These are phyloP conservation scores for Melanomma pulvis-pyrius DNA, from an alignment of 495 filamentous ascomycete species.

Conservation along the genomic window DNA sequence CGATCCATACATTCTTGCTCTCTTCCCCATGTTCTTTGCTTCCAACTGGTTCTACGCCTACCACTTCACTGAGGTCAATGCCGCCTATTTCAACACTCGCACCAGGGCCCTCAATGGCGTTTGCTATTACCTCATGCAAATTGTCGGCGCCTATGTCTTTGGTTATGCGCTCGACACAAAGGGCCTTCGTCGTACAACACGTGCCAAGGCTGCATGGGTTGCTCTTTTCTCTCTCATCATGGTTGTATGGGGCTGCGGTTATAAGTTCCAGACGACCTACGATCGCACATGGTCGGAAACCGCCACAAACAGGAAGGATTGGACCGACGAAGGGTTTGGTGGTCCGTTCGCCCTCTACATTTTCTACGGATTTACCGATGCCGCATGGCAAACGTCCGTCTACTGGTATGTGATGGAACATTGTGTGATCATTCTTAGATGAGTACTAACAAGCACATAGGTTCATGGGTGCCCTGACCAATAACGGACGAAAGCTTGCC, in stretches of 20 bases:
- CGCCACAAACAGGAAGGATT: constrained; percentile 59
- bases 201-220: constrained; percentile 71
- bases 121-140: constrained; percentile 87
- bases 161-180: constrained; percentile 74
- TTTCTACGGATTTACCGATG: constrained; percentile 91
- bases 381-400: constrained; percentile 80
- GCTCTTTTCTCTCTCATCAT: constrained; percentile 75
- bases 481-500: constrained; percentile 87
- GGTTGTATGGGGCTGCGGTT: constrained; percentile 85
- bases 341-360: constrained; percentile 91
- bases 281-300: constrained; percentile 49
- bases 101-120: constrained; percentile 81
- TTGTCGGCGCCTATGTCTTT: constrained; percentile 78
- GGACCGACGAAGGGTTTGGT: constrained; percentile 65
- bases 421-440: too few relatives aligned
- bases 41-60: constrained; percentile 55
- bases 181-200: constrained; percentile 64
- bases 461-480: constrained; percentile 90
- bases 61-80: constrained; percentile 62
- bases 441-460: constrained; percentile 46
- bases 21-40: constrained; percentile 64
- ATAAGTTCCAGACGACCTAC: constrained; percentile 71
- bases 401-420: constrained; percentile 70
- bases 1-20: constrained; percentile 76
- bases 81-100: constrained; percentile 77